phyloP scores from a whole-genome alignment of 805 yeast genomes.

The Candida nanaspora region DNA sequence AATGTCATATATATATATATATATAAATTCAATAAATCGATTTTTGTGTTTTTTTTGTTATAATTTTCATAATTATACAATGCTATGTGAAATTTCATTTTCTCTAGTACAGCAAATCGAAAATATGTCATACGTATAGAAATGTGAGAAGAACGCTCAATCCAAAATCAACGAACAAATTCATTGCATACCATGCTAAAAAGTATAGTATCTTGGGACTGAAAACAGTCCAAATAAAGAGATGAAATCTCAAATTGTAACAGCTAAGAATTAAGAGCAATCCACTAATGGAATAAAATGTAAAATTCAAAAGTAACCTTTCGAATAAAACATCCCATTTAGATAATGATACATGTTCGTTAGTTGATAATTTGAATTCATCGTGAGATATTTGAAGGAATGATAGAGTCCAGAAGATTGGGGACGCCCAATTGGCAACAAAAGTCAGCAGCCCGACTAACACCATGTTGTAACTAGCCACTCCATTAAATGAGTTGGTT shows the following conservation, averaged over 20 bases:
- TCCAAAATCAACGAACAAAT: conserved; percentile 31
- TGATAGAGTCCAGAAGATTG: conserved; percentile 71
- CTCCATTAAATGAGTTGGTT: conserved; percentile 88
- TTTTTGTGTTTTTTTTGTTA: too few relatives aligned
- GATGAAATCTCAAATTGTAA: conserved; percentile 66
- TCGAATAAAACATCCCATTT: conserved; percentile 30
- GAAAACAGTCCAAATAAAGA: conserved; percentile 97
- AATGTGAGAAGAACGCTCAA: conserved; percentile 15
- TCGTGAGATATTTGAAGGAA: conserved; percentile 19
- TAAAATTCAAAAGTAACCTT: conserved; percentile 30
- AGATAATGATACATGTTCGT: conserved; percentile 2
- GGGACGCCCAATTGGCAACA: conserved; percentile 77
- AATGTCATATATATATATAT: too few relatives aligned
- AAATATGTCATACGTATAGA: conserved; percentile 9
- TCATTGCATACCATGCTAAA: conserved; percentile 63
- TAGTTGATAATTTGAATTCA: conserved; percentile 4
- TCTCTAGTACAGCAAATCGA: too few relatives aligned
- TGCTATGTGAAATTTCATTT: too few relatives aligned
- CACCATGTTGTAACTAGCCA: conserved; percentile 58
- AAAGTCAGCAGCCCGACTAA: conserved; percentile 75
- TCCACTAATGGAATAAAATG: conserved; percentile 56
- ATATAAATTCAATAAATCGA: too few relatives aligned
- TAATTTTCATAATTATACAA: too few relatives aligned
- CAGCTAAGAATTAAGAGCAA: conserved; percentile 62
- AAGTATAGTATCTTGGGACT: conserved; percentile 85